Base-by-base conservation (phyloP, 2,329 filamentous ascomycete species). In the Tympanopsis confertula region DNA sequence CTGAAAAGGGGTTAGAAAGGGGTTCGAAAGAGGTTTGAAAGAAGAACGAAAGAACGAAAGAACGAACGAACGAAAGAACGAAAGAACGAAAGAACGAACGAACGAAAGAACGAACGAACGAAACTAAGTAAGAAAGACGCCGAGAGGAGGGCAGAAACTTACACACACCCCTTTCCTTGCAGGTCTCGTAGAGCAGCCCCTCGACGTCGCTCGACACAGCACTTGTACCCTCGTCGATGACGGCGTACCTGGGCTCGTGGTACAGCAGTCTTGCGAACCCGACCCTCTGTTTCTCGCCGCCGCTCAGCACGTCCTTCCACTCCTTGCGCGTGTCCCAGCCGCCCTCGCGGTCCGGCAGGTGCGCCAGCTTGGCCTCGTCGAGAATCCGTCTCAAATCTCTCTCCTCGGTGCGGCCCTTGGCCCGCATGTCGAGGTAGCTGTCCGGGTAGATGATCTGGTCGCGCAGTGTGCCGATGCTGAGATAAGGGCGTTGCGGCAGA, bases 391-490 rank as follows among this genome's bases (percentile, higher is more conserved):
- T 75, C 17, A 98, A 70, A 46, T 94, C 83, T 20, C n/a, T n/a
- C 22, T 75, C 67, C 54, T 98, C 91, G 3, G 74, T 76, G 48
- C 81, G 79, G 13, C 82, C 78, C 44, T 82, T 80, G 42, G 85
- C 79, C 20, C 78, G 80, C 91, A 98, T 96, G 50, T 98, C 91
- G 30, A 88, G 66, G 54, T 94, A 88, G 5, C 86, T 89, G 50
- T 98, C 88, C 0, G 91, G 91, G 49, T 98, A 98, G 53, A 96
- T 95, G 50, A 98, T 86, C 62, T 98, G 91, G 51, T 98, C 91
- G 19, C 91, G 82, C 7, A 96, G 68, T 1, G 91, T 96, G 26
- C 91, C 91, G 18, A 89, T 83, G 55, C 81, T 89, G 22, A 96
- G 74, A 51, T 96, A 96, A 0, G 89, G 87, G 13, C 89, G 74